A percentile compares a stretch with the other conserved stretches of the same genome.
Conservation (phyloP, 1,284 basidiomycete species). For the Rhodotorula sp. region DNA sequence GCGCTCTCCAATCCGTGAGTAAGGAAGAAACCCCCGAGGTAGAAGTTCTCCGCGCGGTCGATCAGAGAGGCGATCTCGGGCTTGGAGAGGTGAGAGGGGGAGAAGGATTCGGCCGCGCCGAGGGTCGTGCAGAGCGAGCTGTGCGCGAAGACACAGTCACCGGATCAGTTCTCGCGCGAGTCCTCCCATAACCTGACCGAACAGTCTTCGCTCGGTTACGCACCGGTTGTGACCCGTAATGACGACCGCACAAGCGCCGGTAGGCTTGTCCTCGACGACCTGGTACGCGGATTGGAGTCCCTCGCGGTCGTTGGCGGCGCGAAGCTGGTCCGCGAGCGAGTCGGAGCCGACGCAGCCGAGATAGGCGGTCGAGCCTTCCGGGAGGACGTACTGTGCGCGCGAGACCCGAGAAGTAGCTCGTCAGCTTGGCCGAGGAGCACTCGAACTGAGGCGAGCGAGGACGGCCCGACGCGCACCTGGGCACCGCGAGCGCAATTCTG, state of each 20-base stretch:
- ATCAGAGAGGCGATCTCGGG: conserved; percentile 73
- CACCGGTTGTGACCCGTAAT: conserved; percentile 90
- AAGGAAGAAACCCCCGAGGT: conserved; percentile 97
- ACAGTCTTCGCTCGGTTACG: conserved; percentile 27
- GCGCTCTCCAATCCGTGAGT: conserved; percentile 82
- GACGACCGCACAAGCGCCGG: conserved; percentile 94
- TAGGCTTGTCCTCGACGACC: conserved; percentile 75
- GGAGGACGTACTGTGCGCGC: conserved; percentile 74
- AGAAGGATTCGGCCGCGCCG: conserved; percentile 85
- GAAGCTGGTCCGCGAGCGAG: conserved; percentile 81
- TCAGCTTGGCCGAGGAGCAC: background rate
- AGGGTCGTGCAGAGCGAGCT: conserved; percentile 90
- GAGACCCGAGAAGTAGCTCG: background rate
- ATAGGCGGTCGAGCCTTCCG: conserved; percentile 88
- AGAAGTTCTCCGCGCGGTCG: conserved; percentile 79
- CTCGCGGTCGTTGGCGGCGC: conserved; percentile 89
- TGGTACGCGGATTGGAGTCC: conserved; percentile 86
- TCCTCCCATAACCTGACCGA: too few relatives aligned
- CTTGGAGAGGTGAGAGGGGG: conserved; percentile 74
- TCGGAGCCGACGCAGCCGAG: conserved; percentile 93
- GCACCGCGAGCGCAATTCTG: conserved; percentile 96
- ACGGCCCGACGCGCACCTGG: conserved; percentile 64
- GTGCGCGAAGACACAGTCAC: background rate
- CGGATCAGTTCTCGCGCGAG: background rate
- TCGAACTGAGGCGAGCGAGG: background rate